These are phyloP conservation scores for Cordyceps pruinosa DNA, from an alignment of 2,329 filamentous ascomycete genomes.

Conservation along the genomic window DNA sequence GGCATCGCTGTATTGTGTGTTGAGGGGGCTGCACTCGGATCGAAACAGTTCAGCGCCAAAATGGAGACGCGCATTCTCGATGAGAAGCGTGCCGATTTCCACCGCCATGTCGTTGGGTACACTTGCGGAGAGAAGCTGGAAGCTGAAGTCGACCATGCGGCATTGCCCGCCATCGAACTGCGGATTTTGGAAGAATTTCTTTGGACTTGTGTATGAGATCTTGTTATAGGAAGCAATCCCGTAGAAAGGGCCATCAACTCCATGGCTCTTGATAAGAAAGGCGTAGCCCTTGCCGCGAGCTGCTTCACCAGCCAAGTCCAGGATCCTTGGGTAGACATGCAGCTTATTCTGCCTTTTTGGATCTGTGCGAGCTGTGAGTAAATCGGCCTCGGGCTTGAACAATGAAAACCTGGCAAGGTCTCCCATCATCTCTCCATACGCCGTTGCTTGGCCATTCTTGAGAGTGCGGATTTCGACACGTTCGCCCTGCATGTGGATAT, in stretches of 20 bases:
- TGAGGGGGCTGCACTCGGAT: not conserved
- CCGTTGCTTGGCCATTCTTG: not conserved
- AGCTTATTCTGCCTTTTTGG: not conserved
- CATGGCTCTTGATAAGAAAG: not conserved
- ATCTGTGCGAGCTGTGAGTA: not conserved
- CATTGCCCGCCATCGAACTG: not conserved
- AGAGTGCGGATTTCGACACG: not conserved
- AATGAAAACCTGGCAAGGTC: not conserved
- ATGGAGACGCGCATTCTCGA: not conserved
- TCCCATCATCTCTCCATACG: not conserved
- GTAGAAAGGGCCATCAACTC: not conserved
- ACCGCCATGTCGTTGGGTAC: not conserved
- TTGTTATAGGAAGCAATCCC: constrained; percentile 3
- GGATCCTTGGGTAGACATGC: not conserved
- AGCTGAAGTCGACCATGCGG: constrained; percentile 6
- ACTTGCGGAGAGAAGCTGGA: not conserved
- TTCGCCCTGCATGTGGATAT: not conserved
- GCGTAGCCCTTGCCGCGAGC: not conserved
- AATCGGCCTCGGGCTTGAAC: not conserved
- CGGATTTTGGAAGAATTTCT: not conserved
- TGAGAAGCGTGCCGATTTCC: not conserved
- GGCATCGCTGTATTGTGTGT: not conserved
- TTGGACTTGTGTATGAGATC: not conserved
- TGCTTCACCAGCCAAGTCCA: not conserved
- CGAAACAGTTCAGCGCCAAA: not conserved